phyloP scores from a whole-genome alignment of 2,329 filamentous ascomycete genomes.

The Cercospora sojina region DNA sequence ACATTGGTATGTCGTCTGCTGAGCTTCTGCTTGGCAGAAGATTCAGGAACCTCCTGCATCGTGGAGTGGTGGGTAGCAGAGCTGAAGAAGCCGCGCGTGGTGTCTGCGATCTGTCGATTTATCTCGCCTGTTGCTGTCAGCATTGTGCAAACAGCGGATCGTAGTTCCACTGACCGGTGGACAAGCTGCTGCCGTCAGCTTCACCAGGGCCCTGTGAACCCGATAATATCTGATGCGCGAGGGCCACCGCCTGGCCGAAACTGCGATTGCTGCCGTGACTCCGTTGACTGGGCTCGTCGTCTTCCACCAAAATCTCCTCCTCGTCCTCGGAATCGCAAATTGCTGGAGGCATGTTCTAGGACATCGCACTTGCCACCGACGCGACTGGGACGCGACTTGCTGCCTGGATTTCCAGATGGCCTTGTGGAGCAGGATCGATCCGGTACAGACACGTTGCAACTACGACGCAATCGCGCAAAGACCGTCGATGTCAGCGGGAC shows the following conservation, averaged over 20 bases:
- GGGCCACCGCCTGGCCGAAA: not conserved
- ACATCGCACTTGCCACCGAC: conserved; percentile 16
- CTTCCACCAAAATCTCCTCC: conserved; percentile 17
- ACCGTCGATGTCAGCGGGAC: not conserved
- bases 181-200: conserved; percentile 18
- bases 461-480: not conserved
- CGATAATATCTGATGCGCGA: conserved; percentile 12
- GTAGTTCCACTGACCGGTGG: conserved; percentile 15
- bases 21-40: conserved; percentile 21
- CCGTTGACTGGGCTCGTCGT: conserved; percentile 16
- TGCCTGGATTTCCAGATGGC: not conserved
- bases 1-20: conserved; percentile 27
- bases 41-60: conserved; percentile 17
- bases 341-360: conserved; percentile 16
- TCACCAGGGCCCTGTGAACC: conserved; percentile 11
- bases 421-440: not conserved
- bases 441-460: not conserved
- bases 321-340: conserved; percentile 25
- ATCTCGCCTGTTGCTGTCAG: conserved; percentile 26
- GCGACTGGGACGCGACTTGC: conserved; percentile 10
- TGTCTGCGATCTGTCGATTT: conserved; percentile 27
- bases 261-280: conserved; percentile 13
- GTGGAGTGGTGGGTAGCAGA: conserved; percentile 15
- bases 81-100: conserved; percentile 29
- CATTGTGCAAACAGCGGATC: not conserved